Evolutionary conservation across 1,284 basidiomycete species (phyloP), one percentile per base, ranked within the genome.

Genomic region (Tylopilus sp.): DNA sequence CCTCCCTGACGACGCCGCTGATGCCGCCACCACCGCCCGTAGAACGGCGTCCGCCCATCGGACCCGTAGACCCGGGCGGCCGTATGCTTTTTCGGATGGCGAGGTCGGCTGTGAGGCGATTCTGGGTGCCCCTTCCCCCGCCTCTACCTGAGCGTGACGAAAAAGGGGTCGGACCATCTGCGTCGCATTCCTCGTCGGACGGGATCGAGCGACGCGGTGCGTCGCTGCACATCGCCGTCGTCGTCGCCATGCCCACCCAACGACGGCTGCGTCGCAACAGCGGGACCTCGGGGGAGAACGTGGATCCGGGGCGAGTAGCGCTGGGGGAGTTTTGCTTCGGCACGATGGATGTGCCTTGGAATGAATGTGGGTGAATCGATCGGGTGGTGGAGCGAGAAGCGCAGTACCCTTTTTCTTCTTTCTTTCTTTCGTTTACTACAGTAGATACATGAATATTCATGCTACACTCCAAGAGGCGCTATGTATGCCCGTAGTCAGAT

Each of bases 221-320:
- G 40, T 59, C 54, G 13, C 39, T 75, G 18, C 71, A 70, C 40
- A 64, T 77, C 15, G 65, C 69, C 9, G 67, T 76, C 23, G 60
- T 70, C 23, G 66, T 78, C 31, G 58, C 67, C n/a, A 73, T 78
- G 73, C 76, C 76, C n/a, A 66, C 57, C 4, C 59, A 49, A 46
- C 54, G 49, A 25, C 44, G 12, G 30, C 11, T 19, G 30, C 34
- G 41, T 7, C 10, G 52, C 3, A 6, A 23, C 21, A 6, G 21
- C 21, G 50, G 52, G 19, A 45, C 46, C 35, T 44, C 38, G 29
- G 43, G 11, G 19, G 28, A 28, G 25, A 42, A 52, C 4, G 18
- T 11, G 28, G 38, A 45, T 18, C 12, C 15, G 12, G 53, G 48
- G 9, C n/a, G 23, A 16, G n/a, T 15, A 6, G 42, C n/a, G 28